A percentile compares a stretch with the other conserved stretches of the same genome.
These are phyloP conservation scores for Suhomyces terraborum DNA, from an alignment of 1,139 yeast species.

Conservation along the genomic window DNA sequence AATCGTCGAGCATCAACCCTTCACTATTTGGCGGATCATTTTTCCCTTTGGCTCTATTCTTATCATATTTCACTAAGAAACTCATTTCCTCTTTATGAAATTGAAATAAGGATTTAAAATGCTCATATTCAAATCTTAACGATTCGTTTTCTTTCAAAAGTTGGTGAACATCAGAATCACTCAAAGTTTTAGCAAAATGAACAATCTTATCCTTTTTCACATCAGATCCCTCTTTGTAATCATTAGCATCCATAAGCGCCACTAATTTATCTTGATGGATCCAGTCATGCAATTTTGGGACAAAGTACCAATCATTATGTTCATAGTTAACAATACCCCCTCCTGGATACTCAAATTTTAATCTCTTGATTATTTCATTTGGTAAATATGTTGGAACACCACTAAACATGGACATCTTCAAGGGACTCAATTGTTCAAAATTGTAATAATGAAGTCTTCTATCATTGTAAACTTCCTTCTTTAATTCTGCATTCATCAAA, in stretches of 20 bases:
- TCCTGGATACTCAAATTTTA: conserved; percentile 22
- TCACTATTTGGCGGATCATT: conserved; percentile 15
- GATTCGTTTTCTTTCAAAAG: conserved; percentile 38
- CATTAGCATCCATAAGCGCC: conserved; percentile 10
- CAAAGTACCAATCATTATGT: conserved; percentile 31
- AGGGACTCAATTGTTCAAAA: conserved; percentile 26
- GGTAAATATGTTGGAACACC: conserved; percentile 26
- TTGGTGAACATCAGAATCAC: conserved; percentile 29
- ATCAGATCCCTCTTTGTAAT: conserved; percentile 15
- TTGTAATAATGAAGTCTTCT: conserved; percentile 27
- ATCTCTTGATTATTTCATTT: conserved; percentile 17
- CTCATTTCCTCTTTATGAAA: conserved; percentile 41
- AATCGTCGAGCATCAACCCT: conserved; percentile 11
- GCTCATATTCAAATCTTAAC: conserved; percentile 39
- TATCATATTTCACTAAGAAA: conserved; percentile 19
- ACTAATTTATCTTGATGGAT: conserved; percentile 15
- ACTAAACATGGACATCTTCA: conserved; percentile 23
- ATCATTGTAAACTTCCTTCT: conserved; percentile 24
- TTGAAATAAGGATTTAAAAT: conserved; percentile 38
- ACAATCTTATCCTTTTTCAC: conserved; percentile 17
- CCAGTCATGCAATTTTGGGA: conserved; percentile 35
- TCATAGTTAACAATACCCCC: conserved; percentile 25
- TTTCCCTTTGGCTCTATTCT: conserved; percentile 23
- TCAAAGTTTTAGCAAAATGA: conserved; percentile 18
- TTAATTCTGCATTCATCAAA: conserved; percentile 15